Base-by-base conservation (phyloP, 2,329 filamentous ascomycete genomes). In the Epichloe typhina region DNA sequence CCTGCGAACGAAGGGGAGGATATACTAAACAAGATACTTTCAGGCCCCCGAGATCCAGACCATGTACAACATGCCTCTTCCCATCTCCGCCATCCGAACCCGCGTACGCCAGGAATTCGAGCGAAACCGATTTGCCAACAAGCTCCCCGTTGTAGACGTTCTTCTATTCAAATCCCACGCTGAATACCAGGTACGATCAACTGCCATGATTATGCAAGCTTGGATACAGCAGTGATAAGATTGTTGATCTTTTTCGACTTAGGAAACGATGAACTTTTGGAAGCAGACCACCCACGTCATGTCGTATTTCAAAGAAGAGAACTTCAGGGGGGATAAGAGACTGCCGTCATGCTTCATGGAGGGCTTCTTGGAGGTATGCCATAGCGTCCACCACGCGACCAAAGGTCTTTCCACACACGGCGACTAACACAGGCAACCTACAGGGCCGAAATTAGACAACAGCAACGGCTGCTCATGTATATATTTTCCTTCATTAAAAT, bases 201-300 rank as follows among this genome's bases (percentile, higher is more conserved):
- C 19, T 59, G 91, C 40, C 36, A 45, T 51, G 53, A 45, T n/a
- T 4, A 42, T 3, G 19, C 19, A 37, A 12, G 13, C 21, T 42
- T 7, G 12, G 45, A 37, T 31, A 19, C n/a, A 49, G 33, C 11
- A 19, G 39, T 4, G 17, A 35, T 37, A 23, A 17, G 19, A 19
- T 42, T 51, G 19, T 41, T 47, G 38, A 47, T 17, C 11, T 37
- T 45, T 31, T 23, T 17, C 31, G 15, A 38, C 47, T 50, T 60
- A 96, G 90, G 93, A 98, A 77, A 98, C 87, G 50, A 82, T 98
- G 76, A 98, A 98, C 74, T 98, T 86, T 77, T 98, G 93, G 93
- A 95, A 96, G 72, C 93, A 98, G 72, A 77, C 90, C 55, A 86
- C 86, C 56, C 93, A 98, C 68, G 79, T 98, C 60, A 88, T 98